Conservation (phyloP, 2,329 filamentous ascomycete species). For the Talaromyces sp. region DNA sequence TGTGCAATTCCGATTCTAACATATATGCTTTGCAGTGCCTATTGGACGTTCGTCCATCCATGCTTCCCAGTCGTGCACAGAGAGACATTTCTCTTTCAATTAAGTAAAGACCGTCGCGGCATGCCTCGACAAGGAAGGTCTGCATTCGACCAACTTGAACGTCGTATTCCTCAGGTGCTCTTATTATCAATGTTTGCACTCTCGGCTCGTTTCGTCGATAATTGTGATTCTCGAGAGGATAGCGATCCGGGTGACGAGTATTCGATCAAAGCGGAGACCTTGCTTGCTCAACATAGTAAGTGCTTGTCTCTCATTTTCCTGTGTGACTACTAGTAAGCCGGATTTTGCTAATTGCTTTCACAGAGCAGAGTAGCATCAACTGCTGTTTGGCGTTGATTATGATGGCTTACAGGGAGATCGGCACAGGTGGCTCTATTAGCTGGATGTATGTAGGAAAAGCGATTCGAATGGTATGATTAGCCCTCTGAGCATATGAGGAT, state of each 20-base stretch:
- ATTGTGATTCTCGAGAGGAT: conserved; percentile 10
- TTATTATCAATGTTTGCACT: conserved; percentile 17
- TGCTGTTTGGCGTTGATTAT: conserved; percentile 16
- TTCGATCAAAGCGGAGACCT: conserved; percentile 15
- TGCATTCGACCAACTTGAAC: conserved; percentile 17
- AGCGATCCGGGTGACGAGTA: conserved; percentile 17
- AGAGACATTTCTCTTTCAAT: conserved; percentile 18
- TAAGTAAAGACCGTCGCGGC: conserved; percentile 16
- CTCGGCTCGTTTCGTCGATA: conserved; percentile 15
- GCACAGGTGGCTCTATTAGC: conserved; percentile 17
- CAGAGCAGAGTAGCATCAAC: conserved; percentile 18
- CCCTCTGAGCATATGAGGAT: neutral
- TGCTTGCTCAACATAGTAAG: conserved; percentile 17
- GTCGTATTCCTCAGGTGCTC: conserved; percentile 17
- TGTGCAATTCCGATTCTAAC: neutral
- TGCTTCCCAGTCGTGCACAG: conserved; percentile 17
- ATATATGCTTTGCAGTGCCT: conserved; percentile 4
- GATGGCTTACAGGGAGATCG: conserved; percentile 19
- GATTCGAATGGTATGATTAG: conserved; percentile 14
- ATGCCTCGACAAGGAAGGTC: conserved; percentile 16
- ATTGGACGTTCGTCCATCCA: conserved; percentile 16
- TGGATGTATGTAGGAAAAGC: conserved; percentile 18
- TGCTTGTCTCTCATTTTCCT: neutral
- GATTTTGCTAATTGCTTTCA: neutral
- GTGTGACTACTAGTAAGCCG: neutral